phyloP scores from a whole-genome alignment of 352 stramenopile genomes.

The Globisporangium parvum region DNA sequence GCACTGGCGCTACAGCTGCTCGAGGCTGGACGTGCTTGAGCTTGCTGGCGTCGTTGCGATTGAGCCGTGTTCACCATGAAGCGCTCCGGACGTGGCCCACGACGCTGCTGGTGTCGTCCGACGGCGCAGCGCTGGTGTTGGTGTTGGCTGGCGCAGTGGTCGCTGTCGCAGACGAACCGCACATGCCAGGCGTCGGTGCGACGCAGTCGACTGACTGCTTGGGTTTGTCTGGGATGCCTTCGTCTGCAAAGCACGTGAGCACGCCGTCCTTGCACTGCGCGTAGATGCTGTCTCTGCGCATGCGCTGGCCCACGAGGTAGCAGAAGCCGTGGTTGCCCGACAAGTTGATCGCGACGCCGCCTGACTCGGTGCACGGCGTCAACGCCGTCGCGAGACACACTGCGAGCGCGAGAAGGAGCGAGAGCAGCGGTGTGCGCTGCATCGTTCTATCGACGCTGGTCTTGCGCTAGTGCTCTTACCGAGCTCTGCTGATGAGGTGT shows the following conservation, averaged over 20 bases:
- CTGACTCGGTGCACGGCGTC: slow-evolving; percentile 22
- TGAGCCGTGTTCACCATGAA: too few species aligned
- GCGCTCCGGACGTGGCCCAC: not conserved
- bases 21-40: too few species aligned
- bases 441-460: not conserved
- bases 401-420: slow-evolving; percentile 4
- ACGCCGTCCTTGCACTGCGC: slow-evolving; percentile 30
- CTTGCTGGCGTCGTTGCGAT: too few species aligned
- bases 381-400: not conserved
- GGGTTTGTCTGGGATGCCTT: slow-evolving; percentile 38
- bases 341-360: slow-evolving; percentile 25
- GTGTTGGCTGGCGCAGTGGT: slow-evolving; percentile 1
- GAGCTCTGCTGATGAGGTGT: too few species aligned
- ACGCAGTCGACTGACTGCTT: slow-evolving; percentile 21
- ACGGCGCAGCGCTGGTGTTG: not conserved
- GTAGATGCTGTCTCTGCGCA: slow-evolving; percentile 30
- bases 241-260: slow-evolving; percentile 32
- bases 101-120: not conserved
- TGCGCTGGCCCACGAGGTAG: slow-evolving; percentile 41
- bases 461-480: not conserved
- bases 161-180: slow-evolving; percentile 13
- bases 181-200: slow-evolving; percentile 25
- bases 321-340: slow-evolving; percentile 35
- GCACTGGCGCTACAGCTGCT: too few species aligned
- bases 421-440: not conserved